A percentile compares a stretch with the other conserved stretches of the same genome.
Conservation (phyloP, 2,329 filamentous ascomycete genomes). For the Alternaria triticimaculans region DNA sequence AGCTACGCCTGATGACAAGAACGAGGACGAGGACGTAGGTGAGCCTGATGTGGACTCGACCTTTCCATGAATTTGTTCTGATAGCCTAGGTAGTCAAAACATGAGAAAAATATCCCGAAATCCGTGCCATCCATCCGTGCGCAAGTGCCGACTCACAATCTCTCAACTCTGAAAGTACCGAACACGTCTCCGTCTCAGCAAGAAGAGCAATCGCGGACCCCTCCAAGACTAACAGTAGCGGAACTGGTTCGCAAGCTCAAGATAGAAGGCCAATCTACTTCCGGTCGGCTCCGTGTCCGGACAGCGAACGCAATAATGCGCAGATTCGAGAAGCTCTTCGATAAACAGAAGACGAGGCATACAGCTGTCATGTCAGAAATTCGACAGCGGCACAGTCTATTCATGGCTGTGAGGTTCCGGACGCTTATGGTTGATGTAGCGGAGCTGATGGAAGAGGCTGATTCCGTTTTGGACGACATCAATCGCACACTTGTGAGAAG, state of each 20-base stretch:
- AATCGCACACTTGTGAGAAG: neutral
- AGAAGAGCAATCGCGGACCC: neutral
- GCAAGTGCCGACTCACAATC: neutral
- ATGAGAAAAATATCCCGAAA: neutral
- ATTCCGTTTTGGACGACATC: neutral
- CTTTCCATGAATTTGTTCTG: constrained; percentile 4
- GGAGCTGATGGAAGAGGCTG: neutral
- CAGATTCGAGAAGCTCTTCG: neutral
- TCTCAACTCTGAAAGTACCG: neutral
- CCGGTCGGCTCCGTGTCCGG: constrained; percentile 2
- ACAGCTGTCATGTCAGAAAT: neutral
- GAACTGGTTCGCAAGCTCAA: neutral
- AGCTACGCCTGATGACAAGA: neutral
- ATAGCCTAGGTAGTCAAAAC: constrained; percentile 11
- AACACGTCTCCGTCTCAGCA: neutral
- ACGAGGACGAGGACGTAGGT: constrained; percentile 13
- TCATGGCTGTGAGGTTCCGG: neutral
- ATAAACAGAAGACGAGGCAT: neutral
- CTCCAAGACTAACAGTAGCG: neutral
- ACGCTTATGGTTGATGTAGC: neutral
- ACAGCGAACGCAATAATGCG: constrained; percentile 5
- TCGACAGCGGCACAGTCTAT: neutral
- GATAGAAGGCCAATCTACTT: neutral
- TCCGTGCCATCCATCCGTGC: neutral
- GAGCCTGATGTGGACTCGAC: constrained; percentile 11